phyloP scores from a whole-genome alignment of 495 filamentous ascomycete species.

The Lentithecium fluviatile region DNA sequence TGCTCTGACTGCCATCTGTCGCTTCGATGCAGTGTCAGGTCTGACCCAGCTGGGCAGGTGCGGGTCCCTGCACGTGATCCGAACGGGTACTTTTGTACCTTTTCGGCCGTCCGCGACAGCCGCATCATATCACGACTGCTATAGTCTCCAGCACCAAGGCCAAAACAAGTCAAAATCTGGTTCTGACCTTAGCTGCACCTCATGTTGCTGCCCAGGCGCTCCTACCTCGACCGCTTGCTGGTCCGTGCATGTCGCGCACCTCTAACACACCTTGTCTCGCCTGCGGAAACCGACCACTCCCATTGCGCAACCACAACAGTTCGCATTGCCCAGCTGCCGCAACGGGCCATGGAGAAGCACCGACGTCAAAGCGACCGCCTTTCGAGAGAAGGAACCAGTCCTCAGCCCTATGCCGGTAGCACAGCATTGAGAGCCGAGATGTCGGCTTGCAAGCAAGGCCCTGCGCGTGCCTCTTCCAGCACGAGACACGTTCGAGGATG shows the following conservation, averaged over 20 bases:
- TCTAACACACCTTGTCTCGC: slow-evolving; percentile 18
- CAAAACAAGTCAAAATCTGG: no score
- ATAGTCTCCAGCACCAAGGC: no score
- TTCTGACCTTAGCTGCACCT: background rate
- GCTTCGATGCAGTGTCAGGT: no score
- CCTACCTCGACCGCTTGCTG: background rate
- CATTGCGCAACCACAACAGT: background rate
- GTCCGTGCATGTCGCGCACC: slow-evolving; percentile 20
- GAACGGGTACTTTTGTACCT: no score
- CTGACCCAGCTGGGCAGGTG: no score
- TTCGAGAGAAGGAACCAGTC: background rate
- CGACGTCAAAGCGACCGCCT: background rate
- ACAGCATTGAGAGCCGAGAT: slow-evolving; percentile 27
- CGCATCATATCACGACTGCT: no score
- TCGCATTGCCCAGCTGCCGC: background rate
- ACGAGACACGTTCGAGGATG: slow-evolving; percentile 18
- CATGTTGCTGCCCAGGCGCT: background rate
- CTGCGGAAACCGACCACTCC: background rate
- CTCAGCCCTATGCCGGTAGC: slow-evolving; percentile 5
- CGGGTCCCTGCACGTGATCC: no score
- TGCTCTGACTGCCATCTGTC: no score
- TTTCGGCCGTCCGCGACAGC: no score
- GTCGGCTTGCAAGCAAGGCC: background rate
- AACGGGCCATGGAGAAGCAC: slow-evolving; percentile 9
- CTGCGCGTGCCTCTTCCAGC: background rate